Evolutionary conservation across 345 rosid species (phyloP), one percentile per base, ranked within the genome.

Genomic region (Lepidium sativum): DNA sequence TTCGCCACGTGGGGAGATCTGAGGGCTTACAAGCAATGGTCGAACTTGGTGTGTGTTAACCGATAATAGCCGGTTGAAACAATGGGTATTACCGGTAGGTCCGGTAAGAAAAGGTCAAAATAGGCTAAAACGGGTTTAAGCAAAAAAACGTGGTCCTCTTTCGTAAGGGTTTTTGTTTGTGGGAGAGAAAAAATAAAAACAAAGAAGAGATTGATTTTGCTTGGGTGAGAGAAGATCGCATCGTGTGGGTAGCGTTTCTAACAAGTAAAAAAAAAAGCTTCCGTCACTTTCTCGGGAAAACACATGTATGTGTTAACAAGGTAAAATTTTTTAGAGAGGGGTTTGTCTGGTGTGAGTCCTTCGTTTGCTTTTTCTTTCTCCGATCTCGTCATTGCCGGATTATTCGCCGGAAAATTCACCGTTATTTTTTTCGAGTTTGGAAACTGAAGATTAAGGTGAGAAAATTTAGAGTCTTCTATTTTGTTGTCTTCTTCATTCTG

Each of bases 111-210:
- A 44, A 63, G 74, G 83, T 83, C 83, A 50, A 74, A 70, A 70
- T 69, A 61, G 66, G 20, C 33, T 23, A 20, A 44, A 66, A 70
- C 80, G 88, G 86, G 91, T 83, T 85, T 81, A 80, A 80, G 83
- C 69, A 35, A 67, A 66, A 5, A 54, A 54, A 67, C 63, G 72
- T 75, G 78, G 81, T 81, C 82, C 76, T 75, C 80, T 70, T 78
- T 77, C 70, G 65, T 61, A 83, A 82, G 86, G 76, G 70, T 65
- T 72, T 72, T 71, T 56, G 58, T 63, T 77, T 80, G 74, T 74
- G 69, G 68, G 70, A 65, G 53, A 68, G 63, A 68, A 42, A 65
- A 44, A 60, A 18, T 25, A 8, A 33, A 60, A 33, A 60, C 4
- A 62, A 12, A 58, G 27, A 23, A 58, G 53, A 20, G 34, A 40